phyloP scores from a whole-genome alignment of 352 stramenopile genomes.

The Thalassiosira mediterranea region DNA sequence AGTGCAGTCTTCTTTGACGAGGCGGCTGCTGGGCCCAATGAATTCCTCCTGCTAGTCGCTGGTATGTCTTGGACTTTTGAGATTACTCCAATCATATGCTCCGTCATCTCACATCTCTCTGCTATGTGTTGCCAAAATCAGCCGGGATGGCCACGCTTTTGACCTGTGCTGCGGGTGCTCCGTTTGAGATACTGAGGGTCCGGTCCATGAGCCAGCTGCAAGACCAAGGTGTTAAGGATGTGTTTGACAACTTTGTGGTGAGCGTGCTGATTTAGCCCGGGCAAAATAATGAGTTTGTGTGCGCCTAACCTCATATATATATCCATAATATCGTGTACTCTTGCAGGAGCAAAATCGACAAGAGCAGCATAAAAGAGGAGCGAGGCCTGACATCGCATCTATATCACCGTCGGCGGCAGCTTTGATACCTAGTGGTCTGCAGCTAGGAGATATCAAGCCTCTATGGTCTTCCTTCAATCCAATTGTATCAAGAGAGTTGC shows the following conservation, averaged over 20 bases:
- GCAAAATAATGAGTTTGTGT: too few relatives aligned
- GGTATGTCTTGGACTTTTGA: too few relatives aligned
- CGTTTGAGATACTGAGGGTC: slow-evolving; percentile 80
- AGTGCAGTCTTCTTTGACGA: slow-evolving; percentile 73
- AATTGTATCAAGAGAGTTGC: slow-evolving; percentile 84
- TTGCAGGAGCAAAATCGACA: slow-evolving; percentile 50
- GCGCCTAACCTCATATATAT: too few relatives aligned
- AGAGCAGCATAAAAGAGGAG: slow-evolving; percentile 25
- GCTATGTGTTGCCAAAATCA: too few relatives aligned
- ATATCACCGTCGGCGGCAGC: neutral
- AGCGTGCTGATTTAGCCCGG: slow-evolving; percentile 25
- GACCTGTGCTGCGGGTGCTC: slow-evolving; percentile 70
- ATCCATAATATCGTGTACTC: neutral
- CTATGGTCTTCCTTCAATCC: slow-evolving; percentile 79
- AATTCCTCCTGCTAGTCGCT: slow-evolving; percentile 72
- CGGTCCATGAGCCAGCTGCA: slow-evolving; percentile 70
- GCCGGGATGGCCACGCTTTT: slow-evolving; percentile 73
- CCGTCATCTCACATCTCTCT: too few relatives aligned
- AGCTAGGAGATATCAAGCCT: slow-evolving; percentile 67
- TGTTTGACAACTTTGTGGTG: slow-evolving; percentile 76
- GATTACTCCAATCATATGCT: too few relatives aligned
- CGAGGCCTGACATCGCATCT: slow-evolving; percentile 14
- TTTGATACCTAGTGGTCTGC: slow-evolving; percentile 41
- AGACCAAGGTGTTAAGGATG: slow-evolving; percentile 54
- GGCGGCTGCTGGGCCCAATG: slow-evolving; percentile 35